Base-by-base conservation (phyloP, 805 yeast species). In the Schwanniomyces polymorphus region DNA sequence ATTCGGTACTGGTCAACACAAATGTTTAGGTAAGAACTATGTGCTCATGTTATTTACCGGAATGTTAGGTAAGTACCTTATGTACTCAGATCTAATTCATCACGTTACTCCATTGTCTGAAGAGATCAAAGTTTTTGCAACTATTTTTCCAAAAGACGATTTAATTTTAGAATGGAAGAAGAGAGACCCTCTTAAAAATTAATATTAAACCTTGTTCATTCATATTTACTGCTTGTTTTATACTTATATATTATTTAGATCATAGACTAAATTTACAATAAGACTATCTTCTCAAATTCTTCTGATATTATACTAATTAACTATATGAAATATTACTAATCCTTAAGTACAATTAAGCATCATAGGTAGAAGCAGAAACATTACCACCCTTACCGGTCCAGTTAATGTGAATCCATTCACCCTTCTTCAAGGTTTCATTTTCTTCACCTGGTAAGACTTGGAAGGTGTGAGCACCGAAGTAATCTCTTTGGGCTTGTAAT, bases 361-460 rank as follows among this genome's bases (percentile, higher is more conserved):
- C 85, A 76, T 92, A 92, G 62, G 96, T 89, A 42, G 96, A 78
- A 54, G 99, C 97, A 61, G 97, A 88, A 59, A 91, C 88, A 76
- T 94, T 85, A 80, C 99, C 99, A 77, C 99, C 98, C 65, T 84
- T 85, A 73, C 98, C 98, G 58, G 98, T 92, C 99, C 99, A 92
- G 94, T 92, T 92, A 68, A 94, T 81, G 79, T 92, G 99, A 74
- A 92, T 86, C 79, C 86, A 84, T 59, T 82, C 76, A 64, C 81
- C 94, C 57, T 75, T 84, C 77, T 94, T 92, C 75, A 88, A 81
- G 68, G 74, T 74, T 45, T 76, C 90, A 67, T 81, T 79, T 61
- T 90, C 97, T 62, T 62, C 71, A 74, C 92, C 94, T 61, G 96
- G 96, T 69, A 91, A 79, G 56, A 94, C 95, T 74, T 83, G 83